Percentiles rank a stretch among this genome's conserved stretches.
Conservation (phyloP, 2,329 filamentous ascomycete species). For the Akanthomyces uredinophilus region DNA sequence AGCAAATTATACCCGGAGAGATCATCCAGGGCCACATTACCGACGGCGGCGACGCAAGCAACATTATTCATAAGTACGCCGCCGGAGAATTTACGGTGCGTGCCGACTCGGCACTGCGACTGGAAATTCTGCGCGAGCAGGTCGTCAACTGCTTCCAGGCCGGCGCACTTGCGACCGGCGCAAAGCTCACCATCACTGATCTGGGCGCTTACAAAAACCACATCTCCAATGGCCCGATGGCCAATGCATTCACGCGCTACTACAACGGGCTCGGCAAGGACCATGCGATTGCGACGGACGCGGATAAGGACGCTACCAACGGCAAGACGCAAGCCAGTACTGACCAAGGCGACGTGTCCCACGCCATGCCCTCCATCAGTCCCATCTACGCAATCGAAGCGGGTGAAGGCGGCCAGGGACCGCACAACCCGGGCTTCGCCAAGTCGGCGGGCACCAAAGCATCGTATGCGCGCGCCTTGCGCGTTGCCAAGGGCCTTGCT, state of each 20-base stretch:
- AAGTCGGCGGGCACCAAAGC: constrained; percentile 43
- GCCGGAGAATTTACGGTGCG: constrained; percentile 41
- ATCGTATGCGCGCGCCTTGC: constrained; percentile 41
- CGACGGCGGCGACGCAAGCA: constrained; percentile 46
- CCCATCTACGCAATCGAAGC: constrained; percentile 44
- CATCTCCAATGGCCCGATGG: constrained; percentile 48
- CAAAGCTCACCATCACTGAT: constrained; percentile 35
- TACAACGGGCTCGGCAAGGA: constrained; percentile 34
- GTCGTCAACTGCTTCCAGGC: constrained; percentile 36
- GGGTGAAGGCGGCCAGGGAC: constrained; percentile 34
- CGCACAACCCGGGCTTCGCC: constrained; percentile 50
- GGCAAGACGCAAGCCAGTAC: constrained; percentile 49
- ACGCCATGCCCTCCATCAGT: constrained; percentile 51
- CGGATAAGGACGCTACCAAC: constrained; percentile 35
- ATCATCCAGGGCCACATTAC: constrained; percentile 47
- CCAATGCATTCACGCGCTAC: constrained; percentile 37
- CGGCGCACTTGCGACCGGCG: constrained; percentile 38
- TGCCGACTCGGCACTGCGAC: constrained; percentile 35
- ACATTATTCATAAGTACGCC: constrained; percentile 49
- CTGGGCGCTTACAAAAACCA: constrained; percentile 47
- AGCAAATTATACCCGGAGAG: constrained; percentile 49
- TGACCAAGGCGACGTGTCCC: constrained; percentile 55
- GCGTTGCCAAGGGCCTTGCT: constrained; percentile 44
- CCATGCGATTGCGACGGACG: constrained; percentile 27
- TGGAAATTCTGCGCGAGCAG: constrained; percentile 35